phyloP scores from a whole-genome alignment of 768 basidiomycete genomes.

The Kockovaella imperatae region DNA sequence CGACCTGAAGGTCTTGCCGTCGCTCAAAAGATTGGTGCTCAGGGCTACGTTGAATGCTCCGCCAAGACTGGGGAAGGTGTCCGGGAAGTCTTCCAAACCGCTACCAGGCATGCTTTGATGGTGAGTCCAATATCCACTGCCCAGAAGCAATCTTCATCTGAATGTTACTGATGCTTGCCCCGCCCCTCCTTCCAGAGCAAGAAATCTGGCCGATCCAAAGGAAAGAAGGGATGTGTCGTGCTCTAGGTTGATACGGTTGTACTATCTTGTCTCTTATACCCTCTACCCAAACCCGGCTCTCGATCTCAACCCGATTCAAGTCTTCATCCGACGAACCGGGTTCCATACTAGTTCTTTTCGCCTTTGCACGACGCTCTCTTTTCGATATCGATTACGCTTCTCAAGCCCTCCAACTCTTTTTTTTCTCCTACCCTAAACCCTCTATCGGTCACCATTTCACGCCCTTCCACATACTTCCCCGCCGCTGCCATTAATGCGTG shows the following conservation, averaged over 20 bases:
- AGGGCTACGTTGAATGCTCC: slow-evolving; percentile 94
- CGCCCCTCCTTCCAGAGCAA: slow-evolving; percentile 23
- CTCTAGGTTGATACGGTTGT: slow-evolving; percentile 24
- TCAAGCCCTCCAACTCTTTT: background rate
- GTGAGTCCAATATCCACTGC: slow-evolving; percentile 20
- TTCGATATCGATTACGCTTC: background rate
- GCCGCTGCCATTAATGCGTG: too few species aligned
- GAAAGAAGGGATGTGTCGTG: slow-evolving; percentile 34
- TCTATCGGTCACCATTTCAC: too few species aligned
- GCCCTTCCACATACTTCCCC: too few species aligned
- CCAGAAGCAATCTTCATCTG: background rate
- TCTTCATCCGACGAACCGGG: too few species aligned
- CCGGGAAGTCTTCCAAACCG: slow-evolving; percentile 95
- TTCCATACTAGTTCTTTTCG: too few species aligned
- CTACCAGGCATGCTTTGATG: slow-evolving; percentile 77
- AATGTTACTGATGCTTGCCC: background rate
- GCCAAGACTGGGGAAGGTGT: slow-evolving; percentile 95
- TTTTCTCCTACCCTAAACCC: background rate
- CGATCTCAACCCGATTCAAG: too few species aligned
- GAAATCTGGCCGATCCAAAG: slow-evolving; percentile 28
- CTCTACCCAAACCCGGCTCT: background rate
- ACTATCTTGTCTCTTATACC: slow-evolving; percentile 9
- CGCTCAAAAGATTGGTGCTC: slow-evolving; percentile 91
- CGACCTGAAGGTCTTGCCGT: slow-evolving; percentile 75
- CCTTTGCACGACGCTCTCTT: too few species aligned